These are phyloP conservation scores for Ziziphus jujuba DNA, from an alignment of 306 rosid genomes.

Conservation along the genomic window DNA sequence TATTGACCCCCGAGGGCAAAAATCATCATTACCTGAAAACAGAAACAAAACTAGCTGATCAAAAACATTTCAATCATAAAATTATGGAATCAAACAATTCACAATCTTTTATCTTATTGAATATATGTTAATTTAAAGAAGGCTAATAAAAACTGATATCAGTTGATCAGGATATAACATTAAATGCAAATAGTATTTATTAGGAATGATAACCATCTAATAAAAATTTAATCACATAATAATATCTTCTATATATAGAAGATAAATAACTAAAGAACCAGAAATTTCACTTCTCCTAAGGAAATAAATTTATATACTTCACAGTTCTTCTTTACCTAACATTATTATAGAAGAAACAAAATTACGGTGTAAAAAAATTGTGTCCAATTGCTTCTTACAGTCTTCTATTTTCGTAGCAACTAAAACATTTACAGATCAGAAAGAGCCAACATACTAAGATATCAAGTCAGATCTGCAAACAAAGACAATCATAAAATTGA, in stretches of 20 bases:
- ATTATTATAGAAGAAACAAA: too few relatives aligned
- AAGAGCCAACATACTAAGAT: background rate
- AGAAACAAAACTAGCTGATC: slow-evolving; percentile 16
- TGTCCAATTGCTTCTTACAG: background rate
- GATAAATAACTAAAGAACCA: too few relatives aligned
- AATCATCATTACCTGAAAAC: slow-evolving; percentile 73
- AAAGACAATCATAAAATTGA: background rate
- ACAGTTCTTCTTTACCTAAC: too few relatives aligned
- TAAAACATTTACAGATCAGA: slow-evolving; percentile 1
- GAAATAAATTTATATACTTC: too few relatives aligned
- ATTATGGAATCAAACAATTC: background rate
- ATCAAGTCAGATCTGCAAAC: slow-evolving; percentile 29
- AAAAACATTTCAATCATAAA: background rate
- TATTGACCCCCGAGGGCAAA: slow-evolving; percentile 70
- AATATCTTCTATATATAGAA: too few relatives aligned
- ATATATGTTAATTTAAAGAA: background rate
- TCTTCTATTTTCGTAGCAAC: background rate
- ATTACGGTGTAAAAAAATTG: too few relatives aligned
- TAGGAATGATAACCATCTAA: too few relatives aligned
- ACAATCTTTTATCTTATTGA: background rate
- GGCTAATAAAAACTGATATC: too few relatives aligned
- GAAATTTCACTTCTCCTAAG: too few relatives aligned
- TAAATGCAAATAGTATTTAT: too few relatives aligned
- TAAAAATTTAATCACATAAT: too few relatives aligned
- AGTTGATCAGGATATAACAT: too few relatives aligned